phyloP scores from a whole-genome alignment of 2,329 filamentous ascomycete genomes.

The Albifimbria verrucaria region DNA sequence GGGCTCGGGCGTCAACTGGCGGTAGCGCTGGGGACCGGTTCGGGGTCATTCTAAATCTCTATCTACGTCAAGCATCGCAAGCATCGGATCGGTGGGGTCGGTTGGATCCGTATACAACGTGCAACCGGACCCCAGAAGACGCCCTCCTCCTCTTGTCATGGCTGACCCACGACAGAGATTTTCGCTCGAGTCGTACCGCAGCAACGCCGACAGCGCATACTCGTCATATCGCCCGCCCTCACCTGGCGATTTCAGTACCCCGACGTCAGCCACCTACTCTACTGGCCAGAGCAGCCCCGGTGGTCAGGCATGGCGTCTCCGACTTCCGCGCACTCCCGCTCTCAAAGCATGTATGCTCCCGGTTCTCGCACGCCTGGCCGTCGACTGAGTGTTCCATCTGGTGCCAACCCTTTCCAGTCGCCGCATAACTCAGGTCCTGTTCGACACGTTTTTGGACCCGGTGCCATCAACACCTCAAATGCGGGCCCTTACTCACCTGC shows the following conservation, averaged over 20 bases:
- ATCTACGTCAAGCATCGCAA: constrained; percentile 83
- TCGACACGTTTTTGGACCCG: constrained; percentile 51
- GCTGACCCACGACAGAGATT: constrained; percentile 67
- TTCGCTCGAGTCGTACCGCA: constrained; percentile 66
- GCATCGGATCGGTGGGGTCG: constrained; percentile 57
- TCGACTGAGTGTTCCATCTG: constrained; percentile 78
- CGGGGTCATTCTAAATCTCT: constrained; percentile 82
- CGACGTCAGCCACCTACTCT: constrained; percentile 79
- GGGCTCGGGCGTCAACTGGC: constrained; percentile 74
- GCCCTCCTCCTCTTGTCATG: constrained; percentile 82
- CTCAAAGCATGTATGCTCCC: constrained; percentile 66
- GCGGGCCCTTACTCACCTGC: constrained; percentile 50
- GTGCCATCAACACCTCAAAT: constrained; percentile 54
- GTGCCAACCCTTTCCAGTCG: constrained; percentile 69
- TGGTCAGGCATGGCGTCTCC: constrained; percentile 74
- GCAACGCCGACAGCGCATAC: constrained; percentile 61
- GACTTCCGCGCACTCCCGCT: constrained; percentile 63
- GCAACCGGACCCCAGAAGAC: constrained; percentile 64
- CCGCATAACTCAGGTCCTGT: constrained; percentile 55
- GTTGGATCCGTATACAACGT: constrained; percentile 62
- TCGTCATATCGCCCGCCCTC: constrained; percentile 59
- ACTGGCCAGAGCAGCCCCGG: constrained; percentile 70
- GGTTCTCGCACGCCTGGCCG: constrained; percentile 66
- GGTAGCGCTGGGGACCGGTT: constrained; percentile 68
- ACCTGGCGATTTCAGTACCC: constrained; percentile 74